Conservation (phyloP, 495 filamentous ascomycete genomes). For the Penicillium simplicissimum region DNA sequence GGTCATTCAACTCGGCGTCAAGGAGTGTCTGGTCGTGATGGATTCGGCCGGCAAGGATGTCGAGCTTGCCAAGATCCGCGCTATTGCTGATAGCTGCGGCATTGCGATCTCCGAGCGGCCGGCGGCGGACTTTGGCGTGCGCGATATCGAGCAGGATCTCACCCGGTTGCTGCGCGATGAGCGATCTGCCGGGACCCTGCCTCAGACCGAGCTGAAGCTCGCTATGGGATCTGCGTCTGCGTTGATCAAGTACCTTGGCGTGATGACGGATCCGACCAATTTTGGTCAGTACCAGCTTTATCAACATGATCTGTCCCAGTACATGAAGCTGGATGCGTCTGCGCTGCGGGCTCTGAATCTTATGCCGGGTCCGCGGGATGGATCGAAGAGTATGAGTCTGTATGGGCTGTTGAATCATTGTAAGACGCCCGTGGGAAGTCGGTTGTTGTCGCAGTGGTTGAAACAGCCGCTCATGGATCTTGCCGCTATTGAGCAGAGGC, state of each 20-base stretch:
- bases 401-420: slow-evolving; percentile 96
- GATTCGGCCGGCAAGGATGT: slow-evolving; percentile 81
- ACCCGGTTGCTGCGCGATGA: slow-evolving; percentile 85
- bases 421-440: slow-evolving; percentile 91
- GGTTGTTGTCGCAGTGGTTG: slow-evolving; percentile 91
- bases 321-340: slow-evolving; percentile 97
- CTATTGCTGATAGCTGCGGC: slow-evolving; percentile 88
- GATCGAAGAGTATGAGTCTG: slow-evolving; percentile 95
- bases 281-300: slow-evolving; percentile 97
- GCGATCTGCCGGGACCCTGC: slow-evolving; percentile 69
- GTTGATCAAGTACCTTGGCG: slow-evolving; percentile 92
- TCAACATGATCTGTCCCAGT: slow-evolving; percentile 95
- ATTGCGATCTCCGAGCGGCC: slow-evolving; percentile 82
- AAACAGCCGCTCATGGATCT: slow-evolving; percentile 97
- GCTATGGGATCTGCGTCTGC: slow-evolving; percentile 96
- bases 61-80: slow-evolving; percentile 82
- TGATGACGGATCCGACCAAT: slow-evolving; percentile 87
- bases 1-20: slow-evolving; percentile 93
- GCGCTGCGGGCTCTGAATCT: slow-evolving; percentile 92
- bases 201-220: slow-evolving; percentile 89
- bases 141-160: slow-evolving; percentile 96
- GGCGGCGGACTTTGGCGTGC: slow-evolving; percentile 75
- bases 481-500: slow-evolving; percentile 84
- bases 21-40: slow-evolving; percentile 81
- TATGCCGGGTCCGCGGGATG: slow-evolving; percentile 94